phyloP scores from a whole-genome alignment of 2,329 filamentous ascomycete species.

The Monosporascus ibericus region DNA sequence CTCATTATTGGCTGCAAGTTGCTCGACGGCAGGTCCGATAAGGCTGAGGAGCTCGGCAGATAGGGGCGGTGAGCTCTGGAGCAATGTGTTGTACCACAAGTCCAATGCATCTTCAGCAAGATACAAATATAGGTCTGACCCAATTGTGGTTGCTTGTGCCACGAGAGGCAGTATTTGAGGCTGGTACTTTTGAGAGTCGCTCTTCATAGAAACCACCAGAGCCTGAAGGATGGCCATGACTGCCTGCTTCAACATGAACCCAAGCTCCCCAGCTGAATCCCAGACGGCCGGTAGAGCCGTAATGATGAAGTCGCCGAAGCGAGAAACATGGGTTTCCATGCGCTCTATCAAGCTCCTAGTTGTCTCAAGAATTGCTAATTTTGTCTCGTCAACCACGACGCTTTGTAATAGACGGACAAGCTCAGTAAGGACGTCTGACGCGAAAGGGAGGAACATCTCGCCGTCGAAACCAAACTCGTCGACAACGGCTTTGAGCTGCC shows the following conservation, averaged over 20 bases:
- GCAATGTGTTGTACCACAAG: conserved; percentile 73
- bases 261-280: conserved; percentile 72
- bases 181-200: conserved; percentile 72
- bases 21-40: conserved; percentile 55
- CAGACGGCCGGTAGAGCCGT: conserved; percentile 74
- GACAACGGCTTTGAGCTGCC: conserved; percentile 73
- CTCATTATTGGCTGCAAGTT: conserved; percentile 61
- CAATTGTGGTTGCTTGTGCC: conserved; percentile 68
- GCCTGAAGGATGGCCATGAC: conserved; percentile 81
- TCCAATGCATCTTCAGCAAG: conserved; percentile 89
- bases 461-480: conserved; percentile 80
- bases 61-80: conserved; percentile 57
- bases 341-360: conserved; percentile 74
- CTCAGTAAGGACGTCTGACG: conserved; percentile 63
- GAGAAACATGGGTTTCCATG: conserved; percentile 65
- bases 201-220: conserved; percentile 79
- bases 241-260: conserved; percentile 89
- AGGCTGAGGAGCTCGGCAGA: conserved; percentile 57
- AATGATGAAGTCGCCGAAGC: conserved; percentile 75
- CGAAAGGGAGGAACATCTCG: conserved; percentile 70
- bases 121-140: conserved; percentile 70
- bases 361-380: conserved; percentile 83
- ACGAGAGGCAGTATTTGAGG: conserved; percentile 76
- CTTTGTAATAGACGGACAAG: conserved; percentile 74
- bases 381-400: conserved; percentile 79